Percentiles rank a stretch among this genome's conserved stretches.
These are phyloP conservation scores for Trichomonascus vanleenenianus DNA, from an alignment of 805 yeast genomes.

Conservation along the genomic window DNA sequence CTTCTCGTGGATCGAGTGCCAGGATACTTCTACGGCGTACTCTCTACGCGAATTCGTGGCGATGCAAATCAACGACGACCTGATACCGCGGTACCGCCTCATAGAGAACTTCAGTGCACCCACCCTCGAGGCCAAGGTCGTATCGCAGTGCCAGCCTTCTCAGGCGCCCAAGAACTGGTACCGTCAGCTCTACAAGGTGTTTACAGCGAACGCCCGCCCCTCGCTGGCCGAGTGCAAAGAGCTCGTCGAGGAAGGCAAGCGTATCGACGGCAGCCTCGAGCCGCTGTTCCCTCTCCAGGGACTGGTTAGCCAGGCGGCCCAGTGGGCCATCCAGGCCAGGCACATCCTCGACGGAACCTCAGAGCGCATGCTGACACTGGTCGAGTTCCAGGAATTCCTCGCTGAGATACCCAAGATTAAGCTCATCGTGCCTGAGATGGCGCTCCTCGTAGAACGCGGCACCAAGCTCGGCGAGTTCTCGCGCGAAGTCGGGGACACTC, in stretches of 20 bases:
- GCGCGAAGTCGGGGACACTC: constrained; percentile 35
- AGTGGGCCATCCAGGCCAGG: constrained; percentile 46
- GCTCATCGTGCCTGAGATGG: constrained; percentile 51
- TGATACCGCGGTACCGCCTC: constrained; percentile 3
- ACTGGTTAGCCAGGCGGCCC: constrained; percentile 39
- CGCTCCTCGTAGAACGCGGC: constrained; percentile 46
- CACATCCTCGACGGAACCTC: constrained; percentile 16
- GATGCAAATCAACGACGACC: constrained; percentile 3
- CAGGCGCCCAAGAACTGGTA: constrained; percentile 43
- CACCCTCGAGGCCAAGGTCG: too few relatives aligned
- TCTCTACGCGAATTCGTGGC: constrained; percentile 4
- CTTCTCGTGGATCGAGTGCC: not conserved
- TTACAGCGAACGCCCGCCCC: constrained; percentile 38
- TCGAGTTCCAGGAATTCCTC: constrained; percentile 34
- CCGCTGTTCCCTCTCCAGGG: constrained; percentile 32
- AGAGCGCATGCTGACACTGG: constrained; percentile 17
- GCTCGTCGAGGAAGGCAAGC: constrained; percentile 49
- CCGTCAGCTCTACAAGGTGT: constrained; percentile 33
- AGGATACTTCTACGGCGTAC: not conserved
- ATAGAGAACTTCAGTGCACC: not conserved
- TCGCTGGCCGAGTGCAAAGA: constrained; percentile 38
- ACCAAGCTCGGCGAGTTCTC: constrained; percentile 47
- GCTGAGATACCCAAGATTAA: constrained; percentile 42
- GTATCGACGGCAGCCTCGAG: constrained; percentile 35
- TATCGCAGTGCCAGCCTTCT: too few relatives aligned